These are phyloP conservation scores for Stagonosporopsis cucurbitacearum DNA, from an alignment of 2,329 filamentous ascomycete species.

Conservation along the genomic window DNA sequence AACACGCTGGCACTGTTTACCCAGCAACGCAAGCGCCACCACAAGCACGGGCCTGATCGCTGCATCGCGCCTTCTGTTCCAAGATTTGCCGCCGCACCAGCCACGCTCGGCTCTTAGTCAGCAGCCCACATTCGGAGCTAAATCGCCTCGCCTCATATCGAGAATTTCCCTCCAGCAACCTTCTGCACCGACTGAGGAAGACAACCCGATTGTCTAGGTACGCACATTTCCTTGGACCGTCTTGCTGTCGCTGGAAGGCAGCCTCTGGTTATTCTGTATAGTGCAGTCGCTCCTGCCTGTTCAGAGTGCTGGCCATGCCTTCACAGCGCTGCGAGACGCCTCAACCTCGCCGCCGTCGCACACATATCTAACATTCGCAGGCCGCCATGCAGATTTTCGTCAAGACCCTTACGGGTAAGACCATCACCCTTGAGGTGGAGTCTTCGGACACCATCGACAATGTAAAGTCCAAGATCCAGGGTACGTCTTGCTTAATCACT, in stretches of 20 bases:
- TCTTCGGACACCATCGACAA: slow-evolving; percentile 99
- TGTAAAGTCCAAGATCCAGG: slow-evolving; percentile 97
- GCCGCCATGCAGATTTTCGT: slow-evolving; percentile 60
- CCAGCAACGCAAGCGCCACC: slow-evolving; percentile 34
- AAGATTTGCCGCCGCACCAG: slow-evolving; percentile 13
- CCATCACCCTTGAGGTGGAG: slow-evolving; percentile 99
- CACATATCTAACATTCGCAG: slow-evolving; percentile 31
- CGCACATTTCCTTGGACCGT: slow-evolving; percentile 27
- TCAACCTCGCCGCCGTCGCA: background rate
- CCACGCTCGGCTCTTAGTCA: slow-evolving; percentile 24
- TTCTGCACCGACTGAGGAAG: slow-evolving; percentile 65
- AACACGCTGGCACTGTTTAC: slow-evolving; percentile 32
- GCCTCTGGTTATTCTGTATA: background rate
- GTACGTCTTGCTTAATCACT: slow-evolving; percentile 51
- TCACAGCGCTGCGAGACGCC: background rate
- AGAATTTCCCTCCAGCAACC: slow-evolving; percentile 26
- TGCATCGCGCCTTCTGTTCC: slow-evolving; percentile 3
- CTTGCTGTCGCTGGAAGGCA: background rate
- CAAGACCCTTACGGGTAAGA: slow-evolving; percentile 92
- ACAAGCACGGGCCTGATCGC: slow-evolving; percentile 9
- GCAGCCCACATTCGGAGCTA: slow-evolving; percentile 30
- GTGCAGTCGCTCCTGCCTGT: background rate
- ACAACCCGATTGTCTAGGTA: slow-evolving; percentile 65
- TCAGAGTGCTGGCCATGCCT: background rate
- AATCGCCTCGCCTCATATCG: slow-evolving; percentile 20